These are phyloP conservation scores for Kuraishia ogatae DNA, from an alignment of 805 yeast genomes.

Conservation along the genomic window DNA sequence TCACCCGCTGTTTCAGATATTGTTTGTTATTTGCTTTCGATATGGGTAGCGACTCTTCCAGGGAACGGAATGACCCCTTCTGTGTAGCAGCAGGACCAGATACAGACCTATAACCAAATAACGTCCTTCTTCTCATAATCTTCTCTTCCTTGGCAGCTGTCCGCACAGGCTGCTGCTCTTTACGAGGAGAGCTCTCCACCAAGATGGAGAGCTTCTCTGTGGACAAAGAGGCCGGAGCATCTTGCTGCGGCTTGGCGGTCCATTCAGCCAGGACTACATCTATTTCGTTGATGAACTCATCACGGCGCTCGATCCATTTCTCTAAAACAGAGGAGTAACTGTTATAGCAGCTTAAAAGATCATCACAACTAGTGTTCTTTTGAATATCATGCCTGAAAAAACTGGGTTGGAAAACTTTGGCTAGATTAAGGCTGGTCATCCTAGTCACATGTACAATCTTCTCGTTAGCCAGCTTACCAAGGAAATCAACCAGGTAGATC, in stretches of 20 bases:
- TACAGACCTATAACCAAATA: constrained; percentile 18
- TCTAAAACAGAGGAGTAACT: background rate
- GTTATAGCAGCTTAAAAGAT: constrained; percentile 1
- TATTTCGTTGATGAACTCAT: background rate
- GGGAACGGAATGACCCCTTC: background rate
- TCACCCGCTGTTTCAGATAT: background rate
- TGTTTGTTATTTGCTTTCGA: background rate
- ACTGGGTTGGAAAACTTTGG: constrained; percentile 29
- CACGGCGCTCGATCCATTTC: constrained; percentile 1
- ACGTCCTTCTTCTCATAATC: constrained; percentile 14
- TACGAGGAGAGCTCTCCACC: constrained; percentile 5
- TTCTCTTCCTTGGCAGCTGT: constrained; percentile 8
- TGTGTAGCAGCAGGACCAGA: constrained; percentile 11
- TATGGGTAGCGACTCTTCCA: background rate
- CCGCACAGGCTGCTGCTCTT: constrained; percentile 5
- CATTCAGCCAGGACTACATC: background rate
- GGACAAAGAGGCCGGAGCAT: background rate
- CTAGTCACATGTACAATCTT: constrained; percentile 20
- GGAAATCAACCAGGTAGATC: constrained; percentile 19
- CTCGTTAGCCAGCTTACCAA: constrained; percentile 14
- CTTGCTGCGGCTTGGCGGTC: background rate
- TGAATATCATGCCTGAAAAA: constrained; percentile 16
- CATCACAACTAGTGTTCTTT: background rate
- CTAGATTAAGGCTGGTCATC: constrained; percentile 26
- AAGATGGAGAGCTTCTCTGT: background rate